A percentile compares a stretch with the other conserved stretches of the same genome.
These are phyloP conservation scores for Waltiozyma sp. DNA, from an alignment of 1,139 yeast genomes.

Conservation along the genomic window DNA sequence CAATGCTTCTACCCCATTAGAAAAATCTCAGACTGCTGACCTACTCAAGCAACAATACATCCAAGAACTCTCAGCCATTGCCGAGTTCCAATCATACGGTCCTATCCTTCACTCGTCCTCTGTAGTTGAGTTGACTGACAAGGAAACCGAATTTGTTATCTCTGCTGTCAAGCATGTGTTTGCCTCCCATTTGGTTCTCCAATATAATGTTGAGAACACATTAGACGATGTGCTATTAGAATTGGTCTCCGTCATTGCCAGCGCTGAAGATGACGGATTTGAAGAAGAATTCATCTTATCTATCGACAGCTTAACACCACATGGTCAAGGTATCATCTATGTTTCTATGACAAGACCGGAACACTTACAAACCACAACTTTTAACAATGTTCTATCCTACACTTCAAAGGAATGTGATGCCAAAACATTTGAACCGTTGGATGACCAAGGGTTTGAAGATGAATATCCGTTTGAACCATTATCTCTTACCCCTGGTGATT, in stretches of 20 bases:
- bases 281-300: slow-evolving; percentile 69
- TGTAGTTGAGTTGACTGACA: slow-evolving; percentile 69
- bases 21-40: slow-evolving; percentile 18
- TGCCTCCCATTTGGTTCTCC: slow-evolving; percentile 66
- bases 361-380: slow-evolving; percentile 30
- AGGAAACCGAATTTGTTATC: slow-evolving; percentile 90
- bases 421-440: slow-evolving; percentile 55
- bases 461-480: slow-evolving; percentile 86
- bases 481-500: slow-evolving; percentile 72
- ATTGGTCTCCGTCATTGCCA: slow-evolving; percentile 65
- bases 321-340: slow-evolving; percentile 63
- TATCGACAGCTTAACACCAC: slow-evolving; percentile 61
- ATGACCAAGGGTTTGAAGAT: slow-evolving; percentile 86
- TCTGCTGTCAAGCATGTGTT: slow-evolving; percentile 76
- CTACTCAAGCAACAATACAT: slow-evolving; percentile 51
- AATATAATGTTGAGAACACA: slow-evolving; percentile 79
- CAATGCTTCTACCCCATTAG: slow-evolving; percentile 6
- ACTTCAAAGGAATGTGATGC: slow-evolving; percentile 75
- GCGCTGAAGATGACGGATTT: slow-evolving; percentile 39
- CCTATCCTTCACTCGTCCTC: slow-evolving; percentile 61
- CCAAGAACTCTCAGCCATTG: slow-evolving; percentile 51
- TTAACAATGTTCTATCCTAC: slow-evolving; percentile 64
- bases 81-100: slow-evolving; percentile 66
- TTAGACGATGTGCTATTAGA: slow-evolving; percentile 68
- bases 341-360: slow-evolving; percentile 61